Evolutionary conservation across 345 rosid species (phyloP).

Genomic region (Populus simonii): DNA sequence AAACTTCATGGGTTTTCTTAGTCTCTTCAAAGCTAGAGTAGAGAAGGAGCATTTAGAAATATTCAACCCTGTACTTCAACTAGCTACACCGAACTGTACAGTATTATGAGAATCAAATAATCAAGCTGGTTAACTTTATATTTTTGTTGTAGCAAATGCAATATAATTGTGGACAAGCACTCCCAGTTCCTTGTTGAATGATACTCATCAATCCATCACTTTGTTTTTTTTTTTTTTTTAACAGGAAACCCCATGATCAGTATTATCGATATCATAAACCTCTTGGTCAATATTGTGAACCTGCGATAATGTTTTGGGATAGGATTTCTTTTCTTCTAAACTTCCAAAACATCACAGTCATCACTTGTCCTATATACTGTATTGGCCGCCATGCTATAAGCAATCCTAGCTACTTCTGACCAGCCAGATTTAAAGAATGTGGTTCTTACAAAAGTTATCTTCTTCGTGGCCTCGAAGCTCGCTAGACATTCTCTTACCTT

Average conservation of each 20-base stretch:
- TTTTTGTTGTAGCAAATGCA: neutral
- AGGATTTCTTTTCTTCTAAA: neutral
- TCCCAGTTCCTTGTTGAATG: neutral
- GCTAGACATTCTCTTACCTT: neutral
- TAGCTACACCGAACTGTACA: neutral
- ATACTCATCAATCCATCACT: too few relatives aligned
- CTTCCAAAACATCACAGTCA: neutral
- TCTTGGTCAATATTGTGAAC: neutral
- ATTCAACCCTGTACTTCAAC: constrained; percentile 8
- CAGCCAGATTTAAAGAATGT: neutral
- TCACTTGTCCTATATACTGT: neutral
- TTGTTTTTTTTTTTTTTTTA: too few relatives aligned
- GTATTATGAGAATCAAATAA: constrained; percentile 2
- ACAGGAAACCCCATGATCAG: neutral
- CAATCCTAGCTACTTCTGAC: neutral
- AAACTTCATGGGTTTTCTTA: constrained; percentile 13
- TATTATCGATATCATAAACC: neutral
- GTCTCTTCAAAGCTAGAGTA: neutral
- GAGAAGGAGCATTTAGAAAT: neutral
- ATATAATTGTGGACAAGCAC: neutral
- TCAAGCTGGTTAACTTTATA: neutral
- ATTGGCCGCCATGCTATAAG: neutral
- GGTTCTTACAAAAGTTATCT: neutral
- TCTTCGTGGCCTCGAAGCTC: neutral
- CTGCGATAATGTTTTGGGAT: neutral